phyloP scores from a whole-genome alignment of 1,284 basidiomycete genomes.

The Singerocomus inundabilis region DNA sequence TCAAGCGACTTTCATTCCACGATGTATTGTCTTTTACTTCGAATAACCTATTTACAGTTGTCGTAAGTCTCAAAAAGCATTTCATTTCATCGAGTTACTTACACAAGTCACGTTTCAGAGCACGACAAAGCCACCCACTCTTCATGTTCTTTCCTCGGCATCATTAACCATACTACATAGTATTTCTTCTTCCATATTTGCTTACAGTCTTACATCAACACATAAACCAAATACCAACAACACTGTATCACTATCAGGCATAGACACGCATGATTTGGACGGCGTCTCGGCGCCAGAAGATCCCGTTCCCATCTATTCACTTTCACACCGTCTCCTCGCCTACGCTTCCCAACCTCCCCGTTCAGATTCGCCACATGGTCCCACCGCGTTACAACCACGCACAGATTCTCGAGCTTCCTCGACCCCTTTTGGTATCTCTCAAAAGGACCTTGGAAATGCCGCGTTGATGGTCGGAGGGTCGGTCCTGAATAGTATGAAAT shows the following conservation, averaged over 20 bases:
- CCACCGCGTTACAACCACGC: slow-evolving; percentile 22
- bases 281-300: slow-evolving; percentile 12
- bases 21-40: slow-evolving; percentile 50
- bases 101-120: slow-evolving; percentile 40
- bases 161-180: slow-evolving; percentile 53
- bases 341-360: slow-evolving; percentile 50
- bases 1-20: slow-evolving; percentile 48
- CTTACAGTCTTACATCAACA: slow-evolving; percentile 30
- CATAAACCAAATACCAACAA: slow-evolving; percentile 35
- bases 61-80: slow-evolving; percentile 45
- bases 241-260: slow-evolving; percentile 40
- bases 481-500: slow-evolving; percentile 62
- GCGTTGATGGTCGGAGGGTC: slow-evolving; percentile 60
- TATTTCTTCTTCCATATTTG: slow-evolving; percentile 47
- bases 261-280: slow-evolving; percentile 30
- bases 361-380: slow-evolving; percentile 24
- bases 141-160: slow-evolving; percentile 56
- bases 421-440: slow-evolving; percentile 33
- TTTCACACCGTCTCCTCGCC: slow-evolving; percentile 63
- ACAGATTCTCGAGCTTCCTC: slow-evolving; percentile 24
- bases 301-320: slow-evolving; percentile 52
- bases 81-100: slow-evolving; percentile 1
- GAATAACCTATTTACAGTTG: slow-evolving; percentile 49
- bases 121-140: slow-evolving; percentile 51
- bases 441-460: slow-evolving; percentile 51